phyloP scores from a whole-genome alignment of 1,139 yeast genomes.

The Zygoascus meyerae region DNA sequence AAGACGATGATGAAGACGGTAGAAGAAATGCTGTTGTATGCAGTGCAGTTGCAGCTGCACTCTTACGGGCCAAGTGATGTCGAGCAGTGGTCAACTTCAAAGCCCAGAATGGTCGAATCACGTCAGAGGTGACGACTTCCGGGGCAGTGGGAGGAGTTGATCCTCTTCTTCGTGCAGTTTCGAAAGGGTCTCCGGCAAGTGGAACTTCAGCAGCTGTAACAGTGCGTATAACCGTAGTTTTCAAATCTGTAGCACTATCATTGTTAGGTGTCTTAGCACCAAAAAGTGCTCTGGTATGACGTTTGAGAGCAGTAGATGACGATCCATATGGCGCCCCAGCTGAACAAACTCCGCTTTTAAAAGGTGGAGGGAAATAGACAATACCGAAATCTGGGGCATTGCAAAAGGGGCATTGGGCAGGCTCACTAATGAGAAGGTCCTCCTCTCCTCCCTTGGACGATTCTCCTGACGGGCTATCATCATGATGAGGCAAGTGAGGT shows the following conservation, averaged over 20 bases:
- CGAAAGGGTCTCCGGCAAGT: slow-evolving; percentile 3
- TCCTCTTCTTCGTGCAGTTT: slow-evolving; percentile 18
- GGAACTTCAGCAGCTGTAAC: slow-evolving; percentile 1
- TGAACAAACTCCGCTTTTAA: slow-evolving; percentile 30
- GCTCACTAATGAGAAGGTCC: slow-evolving; percentile 58
- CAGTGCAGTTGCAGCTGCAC: slow-evolving; percentile 91
- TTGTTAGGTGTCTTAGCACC: slow-evolving; percentile 1
- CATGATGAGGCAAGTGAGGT: slow-evolving; percentile 91
- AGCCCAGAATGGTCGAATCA: slow-evolving; percentile 92
- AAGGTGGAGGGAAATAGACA: slow-evolving; percentile 59
- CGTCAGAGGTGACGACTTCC: slow-evolving; percentile 61
- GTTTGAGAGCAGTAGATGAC: slow-evolving; percentile 10
- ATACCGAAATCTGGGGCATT: slow-evolving; percentile 85
- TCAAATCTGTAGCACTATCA: background rate
- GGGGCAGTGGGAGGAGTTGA: slow-evolving; percentile 27
- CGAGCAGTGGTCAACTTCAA: slow-evolving; percentile 63
- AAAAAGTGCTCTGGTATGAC: slow-evolving; percentile 3
- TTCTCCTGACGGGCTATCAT: slow-evolving; percentile 23
- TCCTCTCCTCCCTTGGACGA: slow-evolving; percentile 10
- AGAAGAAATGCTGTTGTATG: slow-evolving; percentile 71
- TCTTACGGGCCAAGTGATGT: slow-evolving; percentile 69
- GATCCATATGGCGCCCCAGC: slow-evolving; percentile 12
- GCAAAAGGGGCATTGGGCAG: slow-evolving; percentile 91
- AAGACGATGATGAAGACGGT: slow-evolving; percentile 9
- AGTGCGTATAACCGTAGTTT: slow-evolving; percentile 5